Evolutionary conservation across 768 basidiomycete species (phyloP).

Genomic region (Leccinum subgranulosum): DNA sequence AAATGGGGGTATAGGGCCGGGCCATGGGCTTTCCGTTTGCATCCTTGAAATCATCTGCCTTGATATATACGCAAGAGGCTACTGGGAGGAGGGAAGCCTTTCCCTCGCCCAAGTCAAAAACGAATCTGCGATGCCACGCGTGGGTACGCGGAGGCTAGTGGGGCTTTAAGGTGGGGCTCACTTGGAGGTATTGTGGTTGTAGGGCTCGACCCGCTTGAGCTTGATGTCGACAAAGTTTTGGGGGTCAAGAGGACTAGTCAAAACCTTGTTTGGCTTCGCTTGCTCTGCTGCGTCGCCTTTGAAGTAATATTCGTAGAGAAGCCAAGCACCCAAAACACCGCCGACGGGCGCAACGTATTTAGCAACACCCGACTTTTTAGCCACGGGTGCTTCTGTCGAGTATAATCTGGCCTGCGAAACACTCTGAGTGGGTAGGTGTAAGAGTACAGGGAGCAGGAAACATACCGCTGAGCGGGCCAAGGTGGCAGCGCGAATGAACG

Average conservation of each 20-base stretch:
- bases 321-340: constrained; percentile 41
- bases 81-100: constrained; percentile 77
- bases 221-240: constrained; percentile 76
- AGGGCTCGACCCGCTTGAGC: constrained; percentile 75
- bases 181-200: constrained; percentile 93
- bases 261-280: constrained; percentile 37
- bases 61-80: constrained; percentile 75
- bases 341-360: constrained; percentile 36
- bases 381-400: constrained; percentile 42
- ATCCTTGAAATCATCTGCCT: constrained; percentile 67
- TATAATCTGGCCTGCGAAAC: constrained; percentile 40
- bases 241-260: constrained; percentile 72
- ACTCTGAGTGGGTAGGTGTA: background rate
- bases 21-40: constrained; percentile 84
- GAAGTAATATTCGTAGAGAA: constrained; percentile 52
- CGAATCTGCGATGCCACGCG: constrained; percentile 46
- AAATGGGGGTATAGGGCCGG: constrained; percentile 93
- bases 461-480: constrained; percentile 43
- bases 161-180: constrained; percentile 32
- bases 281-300: constrained; percentile 23
- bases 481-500: constrained; percentile 38
- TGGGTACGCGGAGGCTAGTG: background rate
- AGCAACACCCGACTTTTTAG: constrained; percentile 49
- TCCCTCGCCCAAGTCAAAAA: constrained; percentile 77
- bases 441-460: background rate